A percentile compares a stretch with the other conserved stretches of the same genome.
Conservation (phyloP, 768 basidiomycete species). For the Boletus sp. region DNA sequence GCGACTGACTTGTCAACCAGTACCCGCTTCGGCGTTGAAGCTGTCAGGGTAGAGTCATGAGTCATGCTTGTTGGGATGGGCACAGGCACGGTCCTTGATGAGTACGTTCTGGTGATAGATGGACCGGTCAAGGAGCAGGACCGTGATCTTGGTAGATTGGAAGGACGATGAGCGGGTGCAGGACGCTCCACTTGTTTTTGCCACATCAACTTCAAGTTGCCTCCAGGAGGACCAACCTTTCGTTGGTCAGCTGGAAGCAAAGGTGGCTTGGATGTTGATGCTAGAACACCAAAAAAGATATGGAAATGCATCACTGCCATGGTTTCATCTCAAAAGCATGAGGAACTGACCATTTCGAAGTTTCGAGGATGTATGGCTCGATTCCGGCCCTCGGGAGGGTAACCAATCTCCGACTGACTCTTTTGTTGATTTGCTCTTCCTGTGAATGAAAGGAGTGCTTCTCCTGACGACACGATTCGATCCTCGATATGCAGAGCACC, state of each 20-base stretch:
- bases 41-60: not conserved
- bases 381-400: too few species aligned
- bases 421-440: too few species aligned
- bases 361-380: not conserved
- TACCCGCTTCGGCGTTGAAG: too few species aligned
- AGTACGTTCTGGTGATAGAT: not conserved
- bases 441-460: not conserved
- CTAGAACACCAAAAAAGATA: not conserved
- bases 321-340: not conserved
- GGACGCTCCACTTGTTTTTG: not conserved
- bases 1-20: too few species aligned
- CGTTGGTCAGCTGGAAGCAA: fast-evolving
- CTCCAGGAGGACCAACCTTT: not conserved
- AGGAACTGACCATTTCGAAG: not conserved
- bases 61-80: too few species aligned
- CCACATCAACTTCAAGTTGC: too few species aligned
- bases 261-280: not conserved
- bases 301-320: not conserved
- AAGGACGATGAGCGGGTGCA: not conserved
- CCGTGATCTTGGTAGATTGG: too few species aligned
- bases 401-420: not conserved
- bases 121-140: too few species aligned
- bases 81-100: not conserved
- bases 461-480: not conserved
- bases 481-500: not conserved